Base-by-base conservation (phyloP, 331 rosid species). In the Phaseolus coccineus region DNA sequence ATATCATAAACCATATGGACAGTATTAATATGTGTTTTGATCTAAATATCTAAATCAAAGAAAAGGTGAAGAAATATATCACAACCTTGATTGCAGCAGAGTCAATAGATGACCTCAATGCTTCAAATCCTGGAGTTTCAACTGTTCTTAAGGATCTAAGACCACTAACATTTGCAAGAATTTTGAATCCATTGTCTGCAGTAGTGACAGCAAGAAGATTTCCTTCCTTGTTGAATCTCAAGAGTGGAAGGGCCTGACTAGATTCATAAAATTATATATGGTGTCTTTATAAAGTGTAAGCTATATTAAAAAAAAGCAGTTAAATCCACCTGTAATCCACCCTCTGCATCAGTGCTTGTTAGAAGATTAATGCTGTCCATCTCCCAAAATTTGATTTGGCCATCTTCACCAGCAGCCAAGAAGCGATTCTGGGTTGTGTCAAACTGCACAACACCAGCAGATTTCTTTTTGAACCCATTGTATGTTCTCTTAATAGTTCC, bases 391-490 rank as follows among this genome's bases (percentile, higher is more conserved):
- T 90, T 94, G 77, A 94, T 90, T 71, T 87, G 96, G 79, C 85
- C 77, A 47, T 94, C 98, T 89, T 91, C 98, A 73, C 97, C 98
- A 1, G 86, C 98, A 59, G 97, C 98, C 87, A 94, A 83, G 81
- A 94, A 89, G 80, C 85, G 94, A 88, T 92, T 94, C 73, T 87
- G 94, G 27, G 96, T 88, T 16, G 96, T 89, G 86, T 90, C 98
- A 55, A 94, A 92, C 90, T 90, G 97, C 85, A 92, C 92, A 16
- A 92, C 91, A 56, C 93, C 94, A 50, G 88, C 35, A 56, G 97
- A 90, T 84, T 89, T 92, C 93, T 90, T 89, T 79, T 94, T 89
- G 81, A 94, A 86, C 27, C 98, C 98, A 82, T 76, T 78, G 80
- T 94, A 94, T 3, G 86, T 90, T 83, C 93, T 89, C 90, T 81